Base-by-base conservation (phyloP, 2,329 filamentous ascomycete species). In the Lecanosticta acicola region DNA sequence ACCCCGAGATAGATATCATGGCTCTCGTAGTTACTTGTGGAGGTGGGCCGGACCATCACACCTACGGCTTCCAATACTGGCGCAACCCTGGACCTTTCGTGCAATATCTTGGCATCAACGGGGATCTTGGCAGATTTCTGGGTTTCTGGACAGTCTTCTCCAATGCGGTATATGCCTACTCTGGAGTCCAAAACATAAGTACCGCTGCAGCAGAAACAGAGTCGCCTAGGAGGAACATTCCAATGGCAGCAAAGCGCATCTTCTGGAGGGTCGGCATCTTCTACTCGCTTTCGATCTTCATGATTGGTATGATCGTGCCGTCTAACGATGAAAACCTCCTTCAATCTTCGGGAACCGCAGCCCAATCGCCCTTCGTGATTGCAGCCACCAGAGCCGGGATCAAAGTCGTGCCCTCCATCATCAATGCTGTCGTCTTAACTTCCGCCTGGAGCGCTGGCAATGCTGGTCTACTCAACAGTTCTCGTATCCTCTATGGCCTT, bases 371-470 rank as follows among this genome's bases (percentile, higher is more conserved):
- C 0, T 86, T 84, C 59, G 81, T 85, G 40, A 77, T 85, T 53
- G 76, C 77, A n/a, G 78, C 80, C 50, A 65, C 74, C 47, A 71
- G 78, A 49, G 79, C 79, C n/a, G 77, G 78, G 37, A 77, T 85
- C 40, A 60, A 63, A 1, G 75, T 75, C 1, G 72, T 85, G n/a
- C 79, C 81, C 17, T 75, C 72, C 21, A 76, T 86, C 50, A 81
- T 86, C 71, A 85, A 85, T 61, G 79, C 79, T 14, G 74, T 84
- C 35, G 80, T 84, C 54, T 74, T 89, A 53, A 85, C 83, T 4
- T 83, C 79, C 10, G 82, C 81, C 1, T 75, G 73, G 66, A 76
- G 72, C 0, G 73, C 75, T 7, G 75, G 71, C 39, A 79, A 78
- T 58, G 69, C 71, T 3, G 75, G 74, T 59, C 62, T 76, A 9